Evolutionary conservation across 441 rosid genomes (phyloP).

Genomic region (Pelargonium citronellum): DNA sequence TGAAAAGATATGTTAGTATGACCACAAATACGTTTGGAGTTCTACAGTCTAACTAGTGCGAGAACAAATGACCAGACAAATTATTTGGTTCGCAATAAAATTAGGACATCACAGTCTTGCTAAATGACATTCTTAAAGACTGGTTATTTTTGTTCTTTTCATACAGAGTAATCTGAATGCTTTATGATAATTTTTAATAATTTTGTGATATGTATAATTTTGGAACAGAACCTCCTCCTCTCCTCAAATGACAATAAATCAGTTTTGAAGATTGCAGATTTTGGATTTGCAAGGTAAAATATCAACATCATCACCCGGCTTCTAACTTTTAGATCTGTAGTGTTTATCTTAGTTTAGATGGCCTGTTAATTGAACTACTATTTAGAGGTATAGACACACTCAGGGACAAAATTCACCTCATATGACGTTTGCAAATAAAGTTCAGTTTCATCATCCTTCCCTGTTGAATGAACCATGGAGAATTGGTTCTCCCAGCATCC

Average conservation of each 20-base stretch:
- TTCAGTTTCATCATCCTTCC: not conserved
- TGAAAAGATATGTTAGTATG: too few relatives aligned
- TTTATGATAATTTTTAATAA: conserved; percentile 13
- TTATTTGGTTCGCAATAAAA: too few relatives aligned
- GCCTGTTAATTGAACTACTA: not conserved
- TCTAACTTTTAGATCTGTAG: not conserved
- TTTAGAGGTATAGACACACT: not conserved
- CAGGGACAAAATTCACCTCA: not conserved
- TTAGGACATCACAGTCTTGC: too few relatives aligned
- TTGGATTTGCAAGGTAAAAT: conserved; percentile 95
- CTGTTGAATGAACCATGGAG: not conserved
- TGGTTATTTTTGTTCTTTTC: not conserved
- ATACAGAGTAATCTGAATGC: not conserved
- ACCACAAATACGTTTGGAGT: too few relatives aligned
- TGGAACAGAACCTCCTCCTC: conserved; percentile 88
- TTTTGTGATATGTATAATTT: conserved; percentile 28
- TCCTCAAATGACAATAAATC: conserved; percentile 53
- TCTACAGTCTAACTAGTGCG: too few relatives aligned
- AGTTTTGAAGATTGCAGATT: conserved; percentile 88
- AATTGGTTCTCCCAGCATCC: not conserved
- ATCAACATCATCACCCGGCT: not conserved
- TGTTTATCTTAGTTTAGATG: not conserved
- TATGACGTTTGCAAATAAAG: not conserved
- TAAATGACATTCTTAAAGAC: too few relatives aligned
- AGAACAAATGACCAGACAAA: too few relatives aligned